Conservation (phyloP, 2,329 filamentous ascomycete species). For the Alternaria infectoria region DNA sequence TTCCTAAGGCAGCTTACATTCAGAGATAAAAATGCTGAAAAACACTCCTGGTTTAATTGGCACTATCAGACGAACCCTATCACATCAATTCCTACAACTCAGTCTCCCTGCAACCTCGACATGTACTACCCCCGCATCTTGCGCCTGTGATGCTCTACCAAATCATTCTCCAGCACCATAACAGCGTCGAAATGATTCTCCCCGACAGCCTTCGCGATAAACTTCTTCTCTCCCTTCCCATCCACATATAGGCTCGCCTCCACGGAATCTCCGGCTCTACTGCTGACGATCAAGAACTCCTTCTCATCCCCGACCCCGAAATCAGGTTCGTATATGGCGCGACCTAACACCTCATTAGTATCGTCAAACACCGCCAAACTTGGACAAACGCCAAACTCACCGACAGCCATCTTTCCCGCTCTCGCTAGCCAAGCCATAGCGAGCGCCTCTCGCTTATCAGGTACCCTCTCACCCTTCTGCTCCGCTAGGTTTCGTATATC, state of each 20-base stretch:
- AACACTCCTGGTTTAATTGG: no score
- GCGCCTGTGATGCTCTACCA: background rate
- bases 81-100: no score
- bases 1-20: no score
- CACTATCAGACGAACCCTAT: no score
- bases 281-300: background rate
- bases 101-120: background rate
- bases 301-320: background rate
- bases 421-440: background rate
- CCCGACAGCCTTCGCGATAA: background rate
- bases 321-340: background rate
- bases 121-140: background rate
- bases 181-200: background rate
- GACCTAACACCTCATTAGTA: background rate
- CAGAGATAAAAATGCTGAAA: no score
- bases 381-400: background rate
- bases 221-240: background rate
- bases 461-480: background rate
- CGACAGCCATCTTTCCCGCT: background rate
- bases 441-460: background rate
- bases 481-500: background rate
- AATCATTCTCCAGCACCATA: background rate
- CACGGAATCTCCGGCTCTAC: background rate
- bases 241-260: background rate
- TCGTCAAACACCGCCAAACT: background rate